A percentile compares a stretch with the other conserved stretches of the same genome.
phyloP scores from a whole-genome alignment of 345 rosid species.

The Hypericum androsaemum region DNA sequence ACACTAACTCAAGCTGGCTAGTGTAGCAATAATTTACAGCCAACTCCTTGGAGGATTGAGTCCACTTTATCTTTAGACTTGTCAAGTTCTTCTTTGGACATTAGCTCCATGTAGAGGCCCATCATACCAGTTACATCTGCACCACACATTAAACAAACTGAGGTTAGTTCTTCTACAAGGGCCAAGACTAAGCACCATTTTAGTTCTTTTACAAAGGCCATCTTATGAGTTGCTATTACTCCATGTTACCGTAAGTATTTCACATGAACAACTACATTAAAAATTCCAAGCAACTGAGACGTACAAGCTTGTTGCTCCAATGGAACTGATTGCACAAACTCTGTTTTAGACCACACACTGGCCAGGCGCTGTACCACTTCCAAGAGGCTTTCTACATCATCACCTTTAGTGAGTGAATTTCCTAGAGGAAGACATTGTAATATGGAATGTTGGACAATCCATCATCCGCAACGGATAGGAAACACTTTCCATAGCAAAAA shows the following conservation, averaged over 20 bases:
- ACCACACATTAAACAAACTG: constrained; percentile 14
- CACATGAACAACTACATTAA: constrained; percentile 7
- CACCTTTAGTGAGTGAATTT: constrained; percentile 34
- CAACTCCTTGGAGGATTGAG: constrained; percentile 87
- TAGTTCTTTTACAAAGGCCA: too few relatives aligned
- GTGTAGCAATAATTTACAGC: constrained; percentile 42
- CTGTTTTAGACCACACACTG: constrained; percentile 68
- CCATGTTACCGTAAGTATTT: constrained; percentile 6
- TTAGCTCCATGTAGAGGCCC: constrained; percentile 80
- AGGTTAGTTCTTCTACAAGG: too few relatives aligned
- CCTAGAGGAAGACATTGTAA: constrained; percentile 55
- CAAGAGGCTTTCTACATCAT: constrained; percentile 30
- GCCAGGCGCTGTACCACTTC: constrained; percentile 51
- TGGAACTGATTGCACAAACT: constrained; percentile 60
- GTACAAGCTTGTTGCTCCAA: constrained; percentile 97
- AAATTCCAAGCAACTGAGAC: constrained; percentile 19
- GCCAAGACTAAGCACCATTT: too few relatives aligned
- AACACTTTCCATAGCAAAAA: constrained; percentile 93
- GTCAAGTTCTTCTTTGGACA: constrained; percentile 79
- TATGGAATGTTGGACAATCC: constrained; percentile 86
- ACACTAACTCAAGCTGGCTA: constrained; percentile 12
- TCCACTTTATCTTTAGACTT: constrained; percentile 66
- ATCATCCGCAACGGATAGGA: constrained; percentile 72
- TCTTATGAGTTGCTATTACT: not conserved
- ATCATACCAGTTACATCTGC: constrained; percentile 81